Evolutionary conservation across 345 rosid species (phyloP).

Genomic region (Toxicodendron radicans): DNA sequence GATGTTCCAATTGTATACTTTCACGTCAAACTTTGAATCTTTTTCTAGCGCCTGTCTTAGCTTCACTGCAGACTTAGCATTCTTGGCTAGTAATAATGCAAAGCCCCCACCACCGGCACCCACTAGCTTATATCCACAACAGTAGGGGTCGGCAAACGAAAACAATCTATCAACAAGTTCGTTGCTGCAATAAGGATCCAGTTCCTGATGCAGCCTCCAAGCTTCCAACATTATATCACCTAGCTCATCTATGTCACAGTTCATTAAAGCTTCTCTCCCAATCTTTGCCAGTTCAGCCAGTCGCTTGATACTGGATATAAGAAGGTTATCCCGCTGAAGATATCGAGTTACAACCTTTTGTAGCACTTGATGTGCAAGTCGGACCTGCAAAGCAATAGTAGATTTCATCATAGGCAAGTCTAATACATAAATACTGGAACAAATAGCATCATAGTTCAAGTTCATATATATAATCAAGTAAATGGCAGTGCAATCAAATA

Average conservation of each 20-base stretch:
- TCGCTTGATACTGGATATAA: constrained; percentile 80
- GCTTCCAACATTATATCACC: constrained; percentile 95
- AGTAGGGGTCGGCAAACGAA: constrained; percentile 58
- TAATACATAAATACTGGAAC: not conserved
- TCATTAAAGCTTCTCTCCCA: constrained; percentile 94
- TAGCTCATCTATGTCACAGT: constrained; percentile 66
- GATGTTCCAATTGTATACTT: constrained; percentile 67
- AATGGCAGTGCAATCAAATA: not conserved
- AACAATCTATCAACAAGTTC: constrained; percentile 79
- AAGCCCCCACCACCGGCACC: constrained; percentile 99
- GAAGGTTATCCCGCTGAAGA: constrained; percentile 78
- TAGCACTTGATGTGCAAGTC: constrained; percentile 88
- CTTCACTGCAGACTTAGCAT: constrained; percentile 47
- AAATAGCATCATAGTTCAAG: too few species aligned
- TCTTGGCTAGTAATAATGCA: constrained; percentile 68
- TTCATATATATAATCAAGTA: too few species aligned
- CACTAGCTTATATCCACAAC: constrained; percentile 92
- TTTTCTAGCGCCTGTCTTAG: constrained; percentile 51
- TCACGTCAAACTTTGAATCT: constrained; percentile 49
- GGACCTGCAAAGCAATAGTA: constrained; percentile 54
- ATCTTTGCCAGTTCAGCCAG: constrained; percentile 75
- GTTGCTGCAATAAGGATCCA: constrained; percentile 93
- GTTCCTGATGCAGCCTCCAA: constrained; percentile 97
- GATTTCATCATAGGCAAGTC: not conserved
- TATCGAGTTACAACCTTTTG: constrained; percentile 90